These are phyloP conservation scores for Lepidopterella palustris DNA, from an alignment of 495 filamentous ascomycete species.

Conservation along the genomic window DNA sequence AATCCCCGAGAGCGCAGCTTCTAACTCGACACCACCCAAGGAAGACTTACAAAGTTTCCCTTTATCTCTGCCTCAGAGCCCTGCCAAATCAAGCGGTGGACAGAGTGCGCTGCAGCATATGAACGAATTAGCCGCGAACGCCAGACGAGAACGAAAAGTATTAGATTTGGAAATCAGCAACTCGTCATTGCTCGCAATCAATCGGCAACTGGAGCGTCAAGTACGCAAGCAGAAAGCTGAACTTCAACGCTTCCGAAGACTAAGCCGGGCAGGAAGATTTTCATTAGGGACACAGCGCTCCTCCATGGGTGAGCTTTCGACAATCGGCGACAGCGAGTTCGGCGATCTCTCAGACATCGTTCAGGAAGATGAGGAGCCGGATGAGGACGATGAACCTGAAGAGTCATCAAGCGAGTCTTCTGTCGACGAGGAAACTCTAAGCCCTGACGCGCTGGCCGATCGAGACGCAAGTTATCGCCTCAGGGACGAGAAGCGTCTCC, in stretches of 20 bases:
- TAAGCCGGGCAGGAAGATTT: constrained; percentile 69
- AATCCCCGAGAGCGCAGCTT: constrained; percentile 16
- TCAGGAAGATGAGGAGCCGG: constrained; percentile 33
- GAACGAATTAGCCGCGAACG: constrained; percentile 70
- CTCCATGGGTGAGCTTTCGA: constrained; percentile 10
- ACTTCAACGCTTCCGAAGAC: constrained; percentile 71
- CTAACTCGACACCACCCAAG: constrained; percentile 8
- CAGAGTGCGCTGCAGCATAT: constrained; percentile 42
- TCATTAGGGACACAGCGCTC: constrained; percentile 39
- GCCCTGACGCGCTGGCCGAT: constrained; percentile 41
- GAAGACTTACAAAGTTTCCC: constrained; percentile 7
- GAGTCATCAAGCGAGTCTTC: constrained; percentile 22
- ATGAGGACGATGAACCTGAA: constrained; percentile 34
- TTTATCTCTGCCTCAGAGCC: constrained; percentile 42
- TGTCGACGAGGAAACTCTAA: constrained; percentile 35
- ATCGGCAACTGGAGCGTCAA: constrained; percentile 83
- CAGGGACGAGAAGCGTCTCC: constrained; percentile 67
- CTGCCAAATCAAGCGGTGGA: constrained; percentile 36
- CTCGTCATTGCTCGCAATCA: constrained; percentile 93
- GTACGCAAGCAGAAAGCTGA: constrained; percentile 88
- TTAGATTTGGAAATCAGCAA: constrained; percentile 98
- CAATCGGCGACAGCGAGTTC: constrained; percentile 7
- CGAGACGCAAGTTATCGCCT: constrained; percentile 41
- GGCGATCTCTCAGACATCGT: constrained; percentile 44
- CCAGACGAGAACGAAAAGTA: constrained; percentile 87